Evolutionary conservation across 768 basidiomycete genomes (phyloP), one percentile per base, ranked within the genome.

Genomic region (Lactarius hengduanensis): DNA sequence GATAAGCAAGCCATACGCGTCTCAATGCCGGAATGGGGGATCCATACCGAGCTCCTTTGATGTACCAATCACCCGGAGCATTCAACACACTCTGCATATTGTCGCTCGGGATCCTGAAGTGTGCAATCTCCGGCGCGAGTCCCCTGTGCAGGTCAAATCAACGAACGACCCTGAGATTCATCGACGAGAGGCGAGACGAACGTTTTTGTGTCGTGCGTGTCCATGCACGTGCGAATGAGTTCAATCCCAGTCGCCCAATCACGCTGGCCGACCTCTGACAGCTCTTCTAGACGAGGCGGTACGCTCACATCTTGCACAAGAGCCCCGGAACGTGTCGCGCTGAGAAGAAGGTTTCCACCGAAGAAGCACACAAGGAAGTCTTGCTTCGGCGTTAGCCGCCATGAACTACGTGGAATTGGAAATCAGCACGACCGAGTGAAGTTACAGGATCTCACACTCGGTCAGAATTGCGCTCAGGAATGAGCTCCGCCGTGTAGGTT

Each of bases 291-390:
- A 30, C 78, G 79, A 0, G 92, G 92, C 15, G 92, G 92, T 38
- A 91, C 75, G 11, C 89, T 89, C 7, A 90, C 85, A 3, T 76
- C 78, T 11, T 81, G 74, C 3, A 76, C 77, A 20, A 81, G 66
- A 0, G 88, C 82, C 11, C 89, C 89, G 2, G 86, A 78, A 2
- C 80, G 84, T 3, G 90, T 91, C 16, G 93, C 91, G 15, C 96
- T 94, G 3, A 98, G 84, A 82, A 98, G 87, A 63, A 98, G 84
- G 0, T 92, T 92, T 3, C 94, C 96, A 22, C 89, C 94, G 40
- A 98, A 79, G 85, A 97, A 98, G 77, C 96, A 98, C 3, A 92
- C 94, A 40, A 98, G 85, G 74, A 97, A 96, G 74, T 98, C 96
- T 79, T 98, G 96, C 74, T 97, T 96, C 11, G 91, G 91, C 11